These are phyloP conservation scores for Themeda triandra DNA, from an alignment of 176 grass and related monocot genomes.

Conservation along the genomic window DNA sequence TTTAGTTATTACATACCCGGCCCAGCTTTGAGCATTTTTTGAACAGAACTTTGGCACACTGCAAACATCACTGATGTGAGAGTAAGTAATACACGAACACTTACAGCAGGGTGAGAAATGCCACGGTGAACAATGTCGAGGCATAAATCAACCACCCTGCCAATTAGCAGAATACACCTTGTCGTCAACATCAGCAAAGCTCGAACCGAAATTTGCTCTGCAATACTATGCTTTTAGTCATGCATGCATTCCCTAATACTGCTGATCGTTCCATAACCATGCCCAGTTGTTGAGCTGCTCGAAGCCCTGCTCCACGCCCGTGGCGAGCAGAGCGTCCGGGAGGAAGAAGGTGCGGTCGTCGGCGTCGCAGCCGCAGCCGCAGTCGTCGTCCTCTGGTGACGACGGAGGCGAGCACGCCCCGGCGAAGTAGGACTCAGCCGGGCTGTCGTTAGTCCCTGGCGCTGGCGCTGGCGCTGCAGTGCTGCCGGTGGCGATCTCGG, in stretches of 20 bases:
- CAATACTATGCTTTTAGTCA: neutral
- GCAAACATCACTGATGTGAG: neutral
- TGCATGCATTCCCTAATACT: neutral
- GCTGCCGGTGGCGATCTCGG: constrained; percentile 2
- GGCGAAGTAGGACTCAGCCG: constrained; percentile 51
- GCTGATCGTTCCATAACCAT: constrained; percentile 33
- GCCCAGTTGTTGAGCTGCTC: constrained; percentile 20
- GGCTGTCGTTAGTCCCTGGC: constrained; percentile 27
- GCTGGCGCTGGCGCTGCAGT: neutral
- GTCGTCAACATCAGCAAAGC: neutral
- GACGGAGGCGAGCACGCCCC: constrained; percentile 35
- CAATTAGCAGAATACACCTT: neutral
- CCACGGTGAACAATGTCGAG: neutral
- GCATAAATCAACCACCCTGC: neutral
- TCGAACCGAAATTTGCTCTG: neutral
- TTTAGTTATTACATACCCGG: neutral
- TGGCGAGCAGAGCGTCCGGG: constrained; percentile 9
- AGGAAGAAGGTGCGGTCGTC: constrained; percentile 43
- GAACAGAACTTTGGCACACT: neutral
- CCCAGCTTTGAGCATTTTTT: neutral
- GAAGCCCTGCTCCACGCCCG: neutral
- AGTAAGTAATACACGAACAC: neutral
- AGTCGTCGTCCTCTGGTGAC: constrained; percentile 53
- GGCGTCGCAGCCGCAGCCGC: neutral
- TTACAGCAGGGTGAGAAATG: neutral